Evolutionary conservation across 2,329 filamentous ascomycete species (phyloP).

Genomic region (Aspergillus sp.): DNA sequence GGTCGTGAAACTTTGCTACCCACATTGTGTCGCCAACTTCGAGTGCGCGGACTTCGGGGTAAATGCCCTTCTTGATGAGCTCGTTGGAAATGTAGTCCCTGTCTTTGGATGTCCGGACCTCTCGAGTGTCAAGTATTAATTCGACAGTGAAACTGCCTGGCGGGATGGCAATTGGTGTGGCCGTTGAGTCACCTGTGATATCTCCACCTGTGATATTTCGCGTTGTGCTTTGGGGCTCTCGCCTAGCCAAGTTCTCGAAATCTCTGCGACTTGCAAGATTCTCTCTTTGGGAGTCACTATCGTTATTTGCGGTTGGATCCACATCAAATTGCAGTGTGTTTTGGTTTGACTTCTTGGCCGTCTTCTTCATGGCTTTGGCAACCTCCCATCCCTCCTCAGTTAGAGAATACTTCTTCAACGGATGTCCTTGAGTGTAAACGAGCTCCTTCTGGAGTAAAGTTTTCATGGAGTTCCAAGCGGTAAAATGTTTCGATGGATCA

Average conservation of each 20-base stretch:
- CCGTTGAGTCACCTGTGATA: conserved; percentile 24
- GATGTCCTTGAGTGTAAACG: conserved; percentile 69
- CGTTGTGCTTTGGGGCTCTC: background rate
- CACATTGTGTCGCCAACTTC: conserved; percentile 76
- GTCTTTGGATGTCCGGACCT: conserved; percentile 70
- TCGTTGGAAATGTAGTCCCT: conserved; percentile 75
- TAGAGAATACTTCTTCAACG: conserved; percentile 66
- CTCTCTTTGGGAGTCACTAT: background rate
- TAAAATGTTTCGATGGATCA: conserved; percentile 70
- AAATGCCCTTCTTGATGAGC: conserved; percentile 64
- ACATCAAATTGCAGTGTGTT: conserved; percentile 17
- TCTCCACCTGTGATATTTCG: background rate
- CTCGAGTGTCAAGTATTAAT: conserved; percentile 71
- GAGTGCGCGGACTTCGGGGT: conserved; percentile 65
- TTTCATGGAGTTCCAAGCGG: conserved; percentile 82
- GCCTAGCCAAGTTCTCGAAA: background rate
- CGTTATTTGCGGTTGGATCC: background rate
- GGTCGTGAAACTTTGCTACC: conserved; percentile 71
- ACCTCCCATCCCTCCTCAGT: conserved; percentile 79
- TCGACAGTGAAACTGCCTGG: conserved; percentile 70
- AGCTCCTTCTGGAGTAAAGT: conserved; percentile 71
- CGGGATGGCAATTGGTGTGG: conserved; percentile 62
- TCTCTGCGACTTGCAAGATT: background rate
- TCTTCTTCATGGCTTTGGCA: conserved; percentile 62
- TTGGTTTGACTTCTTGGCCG: conserved; percentile 30